Conservation (phyloP, 2,329 filamentous ascomycete species). For the Thermomyces lanuginosus region DNA sequence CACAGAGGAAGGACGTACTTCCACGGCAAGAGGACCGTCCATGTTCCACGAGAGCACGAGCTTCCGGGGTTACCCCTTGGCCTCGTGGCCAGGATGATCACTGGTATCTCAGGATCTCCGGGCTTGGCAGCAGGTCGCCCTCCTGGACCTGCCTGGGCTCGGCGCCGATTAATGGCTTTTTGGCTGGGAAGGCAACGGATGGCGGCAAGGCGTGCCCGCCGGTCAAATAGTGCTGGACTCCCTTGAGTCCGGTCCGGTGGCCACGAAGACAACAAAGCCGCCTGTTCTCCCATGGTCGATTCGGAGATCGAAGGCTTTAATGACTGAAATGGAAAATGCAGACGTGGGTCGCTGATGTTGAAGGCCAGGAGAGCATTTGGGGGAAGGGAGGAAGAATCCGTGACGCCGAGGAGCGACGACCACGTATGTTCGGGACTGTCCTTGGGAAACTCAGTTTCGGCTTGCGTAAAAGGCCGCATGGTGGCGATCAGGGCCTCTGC, state of each 20-base stretch:
- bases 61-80: conserved; percentile 21
- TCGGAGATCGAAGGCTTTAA: conserved; percentile 27
- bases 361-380: conserved; percentile 56
- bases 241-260: conserved; percentile 40
- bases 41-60: conserved; percentile 47
- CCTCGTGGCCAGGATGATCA: conserved; percentile 51
- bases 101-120: conserved; percentile 60
- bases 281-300: conserved; percentile 27
- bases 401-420: conserved; percentile 34
- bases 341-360: conserved; percentile 58
- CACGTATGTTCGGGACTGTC: conserved; percentile 24
- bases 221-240: conserved; percentile 48
- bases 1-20: conserved; percentile 73
- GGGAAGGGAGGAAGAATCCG: conserved; percentile 55
- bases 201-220: conserved; percentile 47
- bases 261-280: conserved; percentile 51
- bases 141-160: conserved; percentile 47
- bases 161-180: conserved; percentile 65
- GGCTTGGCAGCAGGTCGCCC: conserved; percentile 39
- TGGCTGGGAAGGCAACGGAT: conserved; percentile 54
- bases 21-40: conserved; percentile 80
- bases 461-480: conserved; percentile 35
- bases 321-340: conserved; percentile 56
- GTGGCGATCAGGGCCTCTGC: conserved; percentile 60
- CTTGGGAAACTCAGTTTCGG: conserved; percentile 9